Evolutionary conservation across 2,329 filamentous ascomycete species (phyloP), one percentile per base, ranked within the genome.

Genomic region (Cercospora berteroae): DNA sequence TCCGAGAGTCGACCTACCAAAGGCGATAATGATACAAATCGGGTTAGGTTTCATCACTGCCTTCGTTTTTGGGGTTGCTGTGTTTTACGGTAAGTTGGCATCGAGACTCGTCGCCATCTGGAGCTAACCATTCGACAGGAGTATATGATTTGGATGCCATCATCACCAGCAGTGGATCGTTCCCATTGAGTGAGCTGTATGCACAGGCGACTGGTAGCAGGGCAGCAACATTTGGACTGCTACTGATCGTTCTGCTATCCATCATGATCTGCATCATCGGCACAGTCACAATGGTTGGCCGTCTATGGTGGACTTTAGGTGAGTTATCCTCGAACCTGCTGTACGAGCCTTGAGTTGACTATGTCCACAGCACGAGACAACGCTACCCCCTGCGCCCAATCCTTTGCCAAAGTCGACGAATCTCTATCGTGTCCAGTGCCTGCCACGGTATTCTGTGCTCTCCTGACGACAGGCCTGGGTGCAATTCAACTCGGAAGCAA

Each of bases 391-490:
- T 85, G 88, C 73, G 81, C 83, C 1, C 65, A 73, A 10, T 79
- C 85, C 76, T 84, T 89, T 67, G 79, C 82, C n/a, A 77, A 74
- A 18, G 86, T 89, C 71, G 83, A 85, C 74, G 80, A 82, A 68
- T 77, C 70, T 1, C 82, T 87, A 65, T 85, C 86, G 63, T 88
- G 87, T 73, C 87, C 87, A 0, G 80, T 89, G 66, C 84, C 85
- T 65, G 82, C 87, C 1, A 88, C 86, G 0, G 68, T 89, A n/a
- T 82, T 86, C 66, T 85, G 84, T 67, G 81, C 82, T 4, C 67
- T 82, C 36, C 63, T 88, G 2, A 81, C 83, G 60, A 86, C 85
- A 1, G 81, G 65, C 8, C 71, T 79, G 10, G 78, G 77, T 5
- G 77, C 77, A 4, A 79, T 79, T 33, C 73, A 76, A 8, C 67